These are phyloP conservation scores for Phaeomoniella chlamydospora DNA, from an alignment of 2,329 filamentous ascomycete species.

Conservation along the genomic window DNA sequence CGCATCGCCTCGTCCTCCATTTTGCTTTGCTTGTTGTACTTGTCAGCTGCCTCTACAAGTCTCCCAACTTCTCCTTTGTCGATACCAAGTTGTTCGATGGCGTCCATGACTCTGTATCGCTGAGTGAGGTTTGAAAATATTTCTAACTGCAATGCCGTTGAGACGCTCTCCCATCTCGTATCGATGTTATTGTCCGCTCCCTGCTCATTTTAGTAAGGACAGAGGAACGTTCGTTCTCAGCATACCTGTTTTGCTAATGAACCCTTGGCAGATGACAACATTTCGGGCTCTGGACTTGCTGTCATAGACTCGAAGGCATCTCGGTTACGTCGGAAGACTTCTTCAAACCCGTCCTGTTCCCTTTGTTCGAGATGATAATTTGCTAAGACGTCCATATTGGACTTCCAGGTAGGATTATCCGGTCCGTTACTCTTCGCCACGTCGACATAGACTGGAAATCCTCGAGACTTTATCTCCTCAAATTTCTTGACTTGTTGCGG, in stretches of 20 bases:
- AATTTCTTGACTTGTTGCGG: conserved; percentile 1
- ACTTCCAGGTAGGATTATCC: conserved; percentile 13
- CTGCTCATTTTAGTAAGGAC: neutral
- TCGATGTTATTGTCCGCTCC: conserved; percentile 2
- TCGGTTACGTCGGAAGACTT: too few species aligned
- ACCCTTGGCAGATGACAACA: too few species aligned
- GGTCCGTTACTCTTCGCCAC: conserved; percentile 12
- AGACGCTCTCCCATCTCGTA: conserved; percentile 19
- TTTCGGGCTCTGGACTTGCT: too few species aligned
- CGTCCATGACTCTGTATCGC: conserved; percentile 9
- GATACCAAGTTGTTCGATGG: conserved; percentile 14
- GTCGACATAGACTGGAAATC: conserved; percentile 11
- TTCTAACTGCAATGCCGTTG: conserved; percentile 17
- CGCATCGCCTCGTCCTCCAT: conserved; percentile 15
- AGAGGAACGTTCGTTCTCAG: too few species aligned
- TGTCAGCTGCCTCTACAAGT: conserved; percentile 7
- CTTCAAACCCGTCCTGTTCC: conserved; percentile 1
- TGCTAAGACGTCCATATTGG: conserved; percentile 13
- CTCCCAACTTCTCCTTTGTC: conserved; percentile 10
- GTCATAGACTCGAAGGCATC: too few species aligned
- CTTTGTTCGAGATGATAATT: too few species aligned
- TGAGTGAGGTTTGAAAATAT: conserved; percentile 19
- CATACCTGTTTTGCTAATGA: too few species aligned
- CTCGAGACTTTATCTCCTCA: conserved; percentile 5
- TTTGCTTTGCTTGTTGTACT: conserved; percentile 14